Evolutionary conservation across 306 rosid species (phyloP), one percentile per base, ranked within the genome.

Genomic region (Acacia confusa): DNA sequence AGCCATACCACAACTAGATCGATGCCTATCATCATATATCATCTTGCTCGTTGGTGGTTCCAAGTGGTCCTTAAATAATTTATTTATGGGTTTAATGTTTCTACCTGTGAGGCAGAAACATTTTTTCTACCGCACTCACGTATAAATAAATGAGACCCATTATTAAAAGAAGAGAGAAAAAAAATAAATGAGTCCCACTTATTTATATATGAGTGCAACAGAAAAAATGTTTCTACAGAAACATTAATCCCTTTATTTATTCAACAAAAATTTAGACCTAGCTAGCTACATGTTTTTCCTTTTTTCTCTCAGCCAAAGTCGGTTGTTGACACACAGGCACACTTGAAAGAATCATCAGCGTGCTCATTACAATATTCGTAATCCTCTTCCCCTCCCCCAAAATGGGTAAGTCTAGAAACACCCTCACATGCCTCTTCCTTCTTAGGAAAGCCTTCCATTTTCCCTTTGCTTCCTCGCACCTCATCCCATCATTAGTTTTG

Each of bases 381-480:
- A 16, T 47, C 52, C 52, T 47, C 52, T 47, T 16, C 52, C 16
- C 75, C 70, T 16, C 85, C 84, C 25, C 82, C 86, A 43, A 83
- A 91, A 88, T 67, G 82, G 89, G 89, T 19, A 93, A 88, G 85
- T 85, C 82, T 9, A 65, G 79, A 43, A 53, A 70, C 64, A 38
- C 72, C 22, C 32, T 74, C 81, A 74, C 71, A 53, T 20, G 61
- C 24, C 61, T 53, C 75, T 84, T 80, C 90, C 84, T 13, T 76
- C 40, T 79, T 70, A 60, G 89, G 91, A 53, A 86, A 84, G 32
- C 28, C 65, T 50, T 72, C 84, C 22, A 5, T 79, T 84, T 85
- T 6, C 86, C 58, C 82, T 27, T 76, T 45, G 70, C 83, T 58
- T 64, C 28, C 89, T 17, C 58, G 88, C 84, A 86, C 88, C 83